Base-by-base conservation (phyloP, 2,329 filamentous ascomycete species). In the Calonectria naviculata region DNA sequence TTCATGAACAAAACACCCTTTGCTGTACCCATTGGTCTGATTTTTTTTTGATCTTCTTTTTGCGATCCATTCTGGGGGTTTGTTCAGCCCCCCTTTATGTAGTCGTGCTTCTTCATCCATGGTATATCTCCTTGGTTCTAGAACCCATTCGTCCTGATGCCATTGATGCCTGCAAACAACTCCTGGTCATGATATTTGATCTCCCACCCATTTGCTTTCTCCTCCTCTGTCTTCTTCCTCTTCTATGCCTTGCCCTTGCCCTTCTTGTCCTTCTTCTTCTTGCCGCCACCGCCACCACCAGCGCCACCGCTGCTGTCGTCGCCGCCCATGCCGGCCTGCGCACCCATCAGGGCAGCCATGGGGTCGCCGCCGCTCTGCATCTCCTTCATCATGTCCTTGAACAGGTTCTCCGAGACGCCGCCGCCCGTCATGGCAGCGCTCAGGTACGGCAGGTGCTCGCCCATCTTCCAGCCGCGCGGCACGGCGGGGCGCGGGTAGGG, bases 351-450 rank as follows among this genome's bases (percentile, higher is more conserved):
- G 42, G 84, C 85, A 9, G 82, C 79, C 85, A 87, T 86, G 9
- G 83, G 84, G 46, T 87, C 86, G 0, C 84, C 87, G 2, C 83
- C 84, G 4, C 83, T 83, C 79, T 88, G 87, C 94, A 98, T 97
- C 85, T 97, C 95, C 79, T 92, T 93, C 95, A 98, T 98, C 88
- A 98, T 97, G 77, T 98, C 95, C 86, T 97, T 95, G 80, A 98
- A 92, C 72, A 98, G 91, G 80, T 98, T 97, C 83, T 99, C 97
- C 73, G 92, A 95, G 13, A 98, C 94, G 41, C 97, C 97, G 13
- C 97, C 97, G 10, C 97, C 97, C 65, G 94, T 97, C 84, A 98
- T 89, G 21, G 95, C 97, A 0, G 95, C 92, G 73, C 94, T 97
- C 80, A 97, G 93, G 74, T 97, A 92, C 26, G 97, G 97, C 75